Evolutionary conservation across 495 filamentous ascomycete genomes (phyloP).

Genomic region (Aspergillus leporis): DNA sequence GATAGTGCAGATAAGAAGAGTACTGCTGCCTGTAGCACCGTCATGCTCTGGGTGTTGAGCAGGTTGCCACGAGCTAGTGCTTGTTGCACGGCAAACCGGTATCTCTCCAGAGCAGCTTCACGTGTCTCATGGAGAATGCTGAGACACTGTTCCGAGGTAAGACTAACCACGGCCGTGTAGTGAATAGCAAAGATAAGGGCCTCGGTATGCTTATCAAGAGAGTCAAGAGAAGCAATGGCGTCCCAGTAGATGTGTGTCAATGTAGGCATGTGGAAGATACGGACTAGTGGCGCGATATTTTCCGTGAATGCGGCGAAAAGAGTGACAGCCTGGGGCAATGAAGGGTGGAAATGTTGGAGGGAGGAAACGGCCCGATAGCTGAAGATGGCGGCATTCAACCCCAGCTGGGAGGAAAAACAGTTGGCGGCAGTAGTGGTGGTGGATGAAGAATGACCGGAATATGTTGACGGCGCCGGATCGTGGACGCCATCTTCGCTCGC

Average conservation of each 20-base stretch:
- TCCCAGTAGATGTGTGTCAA: conserved; percentile 38
- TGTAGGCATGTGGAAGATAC: conserved; percentile 62
- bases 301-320: conserved; percentile 63
- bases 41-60: background rate
- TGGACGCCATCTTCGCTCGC: conserved; percentile 53
- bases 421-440: too few relatives aligned
- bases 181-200: too few relatives aligned
- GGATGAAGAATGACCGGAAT: too few relatives aligned
- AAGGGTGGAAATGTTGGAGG: conserved; percentile 38
- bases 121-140: too few relatives aligned
- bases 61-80: background rate
- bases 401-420: too few relatives aligned
- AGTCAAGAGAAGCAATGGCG: conserved; percentile 47
- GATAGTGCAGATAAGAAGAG: conserved; percentile 37
- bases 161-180: too few relatives aligned
- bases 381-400: conserved; percentile 45
- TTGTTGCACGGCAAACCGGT: background rate
- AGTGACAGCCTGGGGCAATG: conserved; percentile 58
- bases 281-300: conserved; percentile 63
- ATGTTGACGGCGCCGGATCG: background rate
- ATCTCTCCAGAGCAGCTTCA: too few relatives aligned
- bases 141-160: too few relatives aligned
- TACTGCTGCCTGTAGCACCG: background rate
- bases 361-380: conserved; percentile 46
- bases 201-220: background rate